These are phyloP conservation scores for Diaporthe sp. DNA, from an alignment of 2,329 filamentous ascomycete genomes.

Conservation along the genomic window DNA sequence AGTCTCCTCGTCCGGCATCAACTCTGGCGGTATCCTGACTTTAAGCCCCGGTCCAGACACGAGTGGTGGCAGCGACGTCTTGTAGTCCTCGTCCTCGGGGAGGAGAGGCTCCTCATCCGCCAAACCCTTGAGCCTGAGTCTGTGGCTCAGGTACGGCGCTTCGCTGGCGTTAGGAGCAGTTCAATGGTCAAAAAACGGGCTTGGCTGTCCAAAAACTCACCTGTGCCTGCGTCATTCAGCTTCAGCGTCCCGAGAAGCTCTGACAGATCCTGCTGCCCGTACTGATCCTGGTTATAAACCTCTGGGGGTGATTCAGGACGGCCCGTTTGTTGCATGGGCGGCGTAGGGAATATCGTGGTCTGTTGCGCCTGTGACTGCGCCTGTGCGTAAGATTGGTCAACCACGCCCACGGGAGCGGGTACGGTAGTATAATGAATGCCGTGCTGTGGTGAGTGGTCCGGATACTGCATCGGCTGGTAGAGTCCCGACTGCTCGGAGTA, in stretches of 20 bases:
- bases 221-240: constrained; percentile 88
- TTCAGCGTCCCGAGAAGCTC: constrained; percentile 88
- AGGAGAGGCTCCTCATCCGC: constrained; percentile 72
- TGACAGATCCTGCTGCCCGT: constrained; percentile 78
- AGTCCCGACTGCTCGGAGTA: constrained; percentile 61
- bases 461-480: constrained; percentile 63
- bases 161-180: constrained; percentile 31
- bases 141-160: constrained; percentile 88
- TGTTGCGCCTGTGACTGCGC: constrained; percentile 48
- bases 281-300: constrained; percentile 72
- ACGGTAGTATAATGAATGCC: constrained; percentile 68
- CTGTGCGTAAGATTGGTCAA: constrained; percentile 63
- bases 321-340: constrained; percentile 60
- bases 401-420: constrained; percentile 59
- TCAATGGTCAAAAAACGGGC: not conserved
- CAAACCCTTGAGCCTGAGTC: constrained; percentile 55
- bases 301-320: constrained; percentile 59
- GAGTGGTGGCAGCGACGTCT: constrained; percentile 77
- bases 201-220: constrained; percentile 61
- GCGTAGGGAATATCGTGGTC: constrained; percentile 64
- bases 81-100: constrained; percentile 80
- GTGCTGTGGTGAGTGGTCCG: constrained; percentile 59
- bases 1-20: constrained; percentile 91
- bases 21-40: constrained; percentile 88
- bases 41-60: constrained; percentile 78